Base-by-base conservation (phyloP, 257 asterid genomes). In the Penstemon barbatus region DNA sequence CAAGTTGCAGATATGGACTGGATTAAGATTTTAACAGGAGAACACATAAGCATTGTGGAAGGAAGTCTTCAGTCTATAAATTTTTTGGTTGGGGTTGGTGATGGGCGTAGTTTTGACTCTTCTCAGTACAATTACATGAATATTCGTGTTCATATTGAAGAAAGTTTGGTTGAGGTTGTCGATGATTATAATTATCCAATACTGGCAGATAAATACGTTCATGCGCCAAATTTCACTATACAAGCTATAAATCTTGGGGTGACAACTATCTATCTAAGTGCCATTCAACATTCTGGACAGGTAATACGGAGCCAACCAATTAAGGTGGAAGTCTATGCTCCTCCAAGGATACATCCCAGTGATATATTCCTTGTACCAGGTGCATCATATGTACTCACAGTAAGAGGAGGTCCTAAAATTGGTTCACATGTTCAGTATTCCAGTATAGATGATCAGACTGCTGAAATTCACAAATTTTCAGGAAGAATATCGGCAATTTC, bases 1-100 rank as follows among this genome's bases (percentile, higher is more conserved):
- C 91, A 85, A 74, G 97, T 92, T 83, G 91, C 93, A 7, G 97
- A 89, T 61, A 70, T 90, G 73, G 97, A 88, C 69, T 92, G 98
- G 98, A 85, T 92, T 68, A 85, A 88, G 84, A 83, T 92, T 77
- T 70, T 71, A 74, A 67, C 95, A 0, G 80, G 85, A 56, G 89
- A 84, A 66, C 86, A 74, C 71, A 70, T 92, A 76, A 89, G 96
- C 79, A 77, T 92, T 41, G 80, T 74, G 82, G 84, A 80, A 74
- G 97, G 96, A 79, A 81, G 79, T 82, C 67, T 79, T 18, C 78
- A 76, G 76, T 75, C 87, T 36, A 66, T 92, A 33, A 63, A 68
- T 44, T 77, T 92, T 71, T 69, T 75, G 69, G 91, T 84, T 74
- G 97, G 98, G 72, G 81, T 74, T 61, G 81, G 73, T 59, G 92